Evolutionary conservation across 2,329 filamentous ascomycete genomes (phyloP).

Genomic region (Hypomyces rosellus): DNA sequence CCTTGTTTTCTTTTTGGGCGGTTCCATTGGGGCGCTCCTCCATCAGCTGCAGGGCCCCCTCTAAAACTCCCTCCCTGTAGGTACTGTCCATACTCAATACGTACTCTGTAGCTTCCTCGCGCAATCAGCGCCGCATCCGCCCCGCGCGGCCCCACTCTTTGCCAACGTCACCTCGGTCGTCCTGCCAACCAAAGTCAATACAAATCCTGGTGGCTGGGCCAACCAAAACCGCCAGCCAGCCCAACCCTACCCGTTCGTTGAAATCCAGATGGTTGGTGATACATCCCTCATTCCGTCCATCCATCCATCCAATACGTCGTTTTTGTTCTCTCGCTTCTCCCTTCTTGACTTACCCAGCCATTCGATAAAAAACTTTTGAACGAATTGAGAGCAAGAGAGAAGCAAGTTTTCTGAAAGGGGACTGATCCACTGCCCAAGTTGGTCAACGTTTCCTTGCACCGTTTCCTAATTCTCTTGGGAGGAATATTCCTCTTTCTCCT

Average conservation of each 20-base stretch:
- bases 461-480: neutral
- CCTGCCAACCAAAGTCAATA: constrained; percentile 26
- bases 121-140: neutral
- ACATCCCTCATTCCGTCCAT: neutral
- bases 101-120: no score
- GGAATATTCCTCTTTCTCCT: constrained; percentile 7
- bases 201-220: constrained; percentile 27
- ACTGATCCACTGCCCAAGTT: no score
- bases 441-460: no score
- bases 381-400: neutral
- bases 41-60: no score
- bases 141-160: constrained; percentile 10
- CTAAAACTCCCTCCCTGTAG: no score
- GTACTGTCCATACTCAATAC: no score
- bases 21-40: no score
- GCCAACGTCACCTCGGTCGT: constrained; percentile 17
- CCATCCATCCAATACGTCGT: neutral
- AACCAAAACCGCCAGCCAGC: constrained; percentile 15
- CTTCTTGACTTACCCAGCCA: constrained; percentile 3
- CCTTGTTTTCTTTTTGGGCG: no score
- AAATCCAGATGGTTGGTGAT: constrained; percentile 12
- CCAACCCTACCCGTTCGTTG: constrained; percentile 6
- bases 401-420: neutral
- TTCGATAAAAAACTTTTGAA: neutral
- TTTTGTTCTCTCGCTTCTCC: neutral